Evolutionary conservation across 202 grass and related monocot genomes (phyloP), one percentile per base, ranked within the genome.

Genomic region (Zizania palustris): DNA sequence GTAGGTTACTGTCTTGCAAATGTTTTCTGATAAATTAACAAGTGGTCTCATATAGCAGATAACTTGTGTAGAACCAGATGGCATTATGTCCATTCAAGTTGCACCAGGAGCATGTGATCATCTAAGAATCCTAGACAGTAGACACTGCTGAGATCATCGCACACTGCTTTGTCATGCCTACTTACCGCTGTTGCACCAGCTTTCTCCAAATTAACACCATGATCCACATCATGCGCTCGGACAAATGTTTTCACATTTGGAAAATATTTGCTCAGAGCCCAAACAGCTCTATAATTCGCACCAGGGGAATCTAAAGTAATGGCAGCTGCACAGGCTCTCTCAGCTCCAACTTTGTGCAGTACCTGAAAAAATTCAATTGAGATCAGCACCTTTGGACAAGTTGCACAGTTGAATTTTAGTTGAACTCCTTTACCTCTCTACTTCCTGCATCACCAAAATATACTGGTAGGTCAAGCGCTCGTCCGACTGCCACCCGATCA

Each of bases 381-480:
- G 58, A 83, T 48, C n/a, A 22, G 37, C 64, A 45, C 40, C 40
- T 63, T 85, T 60, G 63, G 37, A 75, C 34, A 79, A 53, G 45
- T 0, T 18, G 28, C 51, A 70, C 11, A 12, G 20, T 39, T 66
- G 35, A 82, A 53, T 41, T 6, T 68, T 33, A 58, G 36, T 11
- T 33, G 7, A 69, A 86, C 22, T 75, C 22, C 7, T 40, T 76
- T 73, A 95, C 96, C 96, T 99, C 96, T 84, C 89, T 86, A 76
- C 96, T 99, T 75, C 96, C 96, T 72, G 96, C 92, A 87, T 99
- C 96, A 53, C 96, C 96, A 53, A 99, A 99, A 87, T 95, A 99
- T 62, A 99, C 89, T 2, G 96, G 96, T 67, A 99, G 87, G 53
- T 95, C 96, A 81, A 99, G 91, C 22, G 92, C 91, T 39, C 92